phyloP scores from a whole-genome alignment of 106 monocot species.

The Vanilla planifolia region DNA sequence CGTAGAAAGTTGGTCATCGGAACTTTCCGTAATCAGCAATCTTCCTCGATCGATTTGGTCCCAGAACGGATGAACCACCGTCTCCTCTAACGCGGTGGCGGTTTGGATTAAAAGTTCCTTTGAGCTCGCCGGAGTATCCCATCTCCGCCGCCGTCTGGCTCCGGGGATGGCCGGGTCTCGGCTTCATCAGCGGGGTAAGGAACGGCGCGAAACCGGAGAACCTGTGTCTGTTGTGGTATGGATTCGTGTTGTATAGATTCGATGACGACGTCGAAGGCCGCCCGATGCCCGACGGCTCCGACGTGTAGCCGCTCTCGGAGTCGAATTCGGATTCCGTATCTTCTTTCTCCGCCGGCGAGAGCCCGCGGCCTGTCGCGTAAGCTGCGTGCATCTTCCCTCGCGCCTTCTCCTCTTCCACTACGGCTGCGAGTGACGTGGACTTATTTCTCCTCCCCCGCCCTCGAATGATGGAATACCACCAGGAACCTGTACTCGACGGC shows the following conservation, averaged over 20 bases:
- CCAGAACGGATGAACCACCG: neutral
- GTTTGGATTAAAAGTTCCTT: neutral
- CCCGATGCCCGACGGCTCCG: constrained; percentile 8
- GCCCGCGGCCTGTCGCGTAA: neutral
- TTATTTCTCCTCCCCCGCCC: neutral
- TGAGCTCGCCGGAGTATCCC: constrained; percentile 7
- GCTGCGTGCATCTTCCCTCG: neutral
- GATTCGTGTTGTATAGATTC: neutral
- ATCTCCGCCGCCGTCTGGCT: constrained; percentile 5
- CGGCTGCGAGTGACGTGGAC: neutral
- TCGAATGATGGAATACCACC: neutral
- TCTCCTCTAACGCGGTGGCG: neutral
- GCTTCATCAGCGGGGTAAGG: constrained; percentile 15
- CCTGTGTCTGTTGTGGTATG: neutral
- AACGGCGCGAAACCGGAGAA: constrained; percentile 7
- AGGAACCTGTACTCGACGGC: constrained; percentile 2
- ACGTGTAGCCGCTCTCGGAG: constrained; percentile 13
- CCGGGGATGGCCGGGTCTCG: neutral
- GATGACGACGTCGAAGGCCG: neutral
- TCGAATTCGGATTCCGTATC: constrained; percentile 6
- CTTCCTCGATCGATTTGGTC: constrained; percentile 22
- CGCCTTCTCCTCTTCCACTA: neutral
- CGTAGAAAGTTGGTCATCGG: no score
- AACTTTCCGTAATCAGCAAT: constrained; percentile 19
- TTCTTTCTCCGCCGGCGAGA: constrained; percentile 9